Percentiles rank a stretch among this genome's conserved stretches.
These are phyloP conservation scores for Salinomyces thailandicus DNA, from an alignment of 2,329 filamentous ascomycete genomes.

Conservation along the genomic window DNA sequence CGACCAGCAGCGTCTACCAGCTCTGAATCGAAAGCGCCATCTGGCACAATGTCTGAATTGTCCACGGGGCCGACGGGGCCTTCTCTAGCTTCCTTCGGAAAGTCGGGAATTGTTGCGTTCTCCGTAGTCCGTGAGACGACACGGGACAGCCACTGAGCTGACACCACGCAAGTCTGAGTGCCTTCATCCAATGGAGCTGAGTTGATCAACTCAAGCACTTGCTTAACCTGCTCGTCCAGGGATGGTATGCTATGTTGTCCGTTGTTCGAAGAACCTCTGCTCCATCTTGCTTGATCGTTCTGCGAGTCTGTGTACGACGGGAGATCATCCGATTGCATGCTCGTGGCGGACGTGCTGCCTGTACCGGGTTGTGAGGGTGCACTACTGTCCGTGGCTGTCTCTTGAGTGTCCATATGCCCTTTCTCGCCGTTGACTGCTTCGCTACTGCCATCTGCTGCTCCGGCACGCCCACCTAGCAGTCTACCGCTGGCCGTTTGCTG, in stretches of 20 bases:
- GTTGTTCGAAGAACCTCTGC: slow-evolving; percentile 16
- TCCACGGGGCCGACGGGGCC: slow-evolving; percentile 70
- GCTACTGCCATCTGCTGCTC: slow-evolving; percentile 4
- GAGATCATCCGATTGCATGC: slow-evolving; percentile 12
- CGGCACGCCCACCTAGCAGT: neutral
- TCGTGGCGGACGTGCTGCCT: slow-evolving; percentile 14
- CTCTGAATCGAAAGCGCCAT: slow-evolving; percentile 20
- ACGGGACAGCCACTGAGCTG: slow-evolving; percentile 64
- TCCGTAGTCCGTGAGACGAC: slow-evolving; percentile 57
- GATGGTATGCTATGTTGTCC: slow-evolving; percentile 3
- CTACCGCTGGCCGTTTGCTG: slow-evolving; percentile 6
- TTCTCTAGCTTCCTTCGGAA: slow-evolving; percentile 49
- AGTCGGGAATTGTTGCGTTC: slow-evolving; percentile 44
- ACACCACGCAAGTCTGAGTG: slow-evolving; percentile 68
- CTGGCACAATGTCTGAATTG: slow-evolving; percentile 64
- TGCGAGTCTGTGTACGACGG: slow-evolving; percentile 16
- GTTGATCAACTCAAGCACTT: slow-evolving; percentile 53
- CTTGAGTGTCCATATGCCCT: slow-evolving; percentile 10
- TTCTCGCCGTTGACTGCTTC: slow-evolving; percentile 7
- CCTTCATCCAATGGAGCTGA: slow-evolving; percentile 51
- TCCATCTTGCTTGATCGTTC: slow-evolving; percentile 18
- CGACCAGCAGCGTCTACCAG: slow-evolving; percentile 15
- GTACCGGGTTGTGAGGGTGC: slow-evolving; percentile 6
- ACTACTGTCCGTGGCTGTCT: slow-evolving; percentile 7
- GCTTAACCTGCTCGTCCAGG: slow-evolving; percentile 59